These are phyloP conservation scores for Hibiscus trionum DNA, from an alignment of 345 rosid species.

Conservation along the genomic window DNA sequence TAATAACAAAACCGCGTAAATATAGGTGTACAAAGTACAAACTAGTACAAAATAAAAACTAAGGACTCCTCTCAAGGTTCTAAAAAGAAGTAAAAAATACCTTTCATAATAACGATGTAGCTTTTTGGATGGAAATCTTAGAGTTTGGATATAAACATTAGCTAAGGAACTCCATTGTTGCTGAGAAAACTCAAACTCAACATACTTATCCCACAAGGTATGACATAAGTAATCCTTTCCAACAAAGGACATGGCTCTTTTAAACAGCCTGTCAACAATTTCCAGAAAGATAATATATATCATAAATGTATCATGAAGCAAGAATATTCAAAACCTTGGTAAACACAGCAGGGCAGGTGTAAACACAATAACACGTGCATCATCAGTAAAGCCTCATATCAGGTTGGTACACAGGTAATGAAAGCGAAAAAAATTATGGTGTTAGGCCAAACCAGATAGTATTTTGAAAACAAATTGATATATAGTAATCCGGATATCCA, in stretches of 20 bases:
- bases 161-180: slow-evolving; percentile 68
- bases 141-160: slow-evolving; percentile 50
- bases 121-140: slow-evolving; percentile 71
- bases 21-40: not conserved
- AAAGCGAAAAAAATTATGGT: not conserved
- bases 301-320: not conserved
- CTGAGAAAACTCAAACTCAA: slow-evolving; percentile 53
- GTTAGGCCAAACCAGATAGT: not conserved
- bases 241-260: slow-evolving; percentile 64
- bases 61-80: not conserved
- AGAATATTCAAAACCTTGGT: not conserved
- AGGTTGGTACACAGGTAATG: not conserved
- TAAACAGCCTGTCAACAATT: slow-evolving; percentile 52
- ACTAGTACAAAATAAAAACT: not conserved
- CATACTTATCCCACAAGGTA: slow-evolving; percentile 70
- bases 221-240: slow-evolving; percentile 78
- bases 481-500: not conserved
- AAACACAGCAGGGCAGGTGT: not conserved
- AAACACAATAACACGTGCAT: not conserved
- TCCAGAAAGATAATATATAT: not conserved
- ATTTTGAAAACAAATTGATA: not conserved
- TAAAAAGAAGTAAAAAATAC: slow-evolving; percentile 24
- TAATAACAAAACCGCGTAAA: not conserved
- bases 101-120: slow-evolving; percentile 56
- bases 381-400: not conserved